Percentiles rank a stretch among this genome's conserved stretches.
phyloP scores from a whole-genome alignment of 768 basidiomycete species.

The Boletus subcaerulescens region DNA sequence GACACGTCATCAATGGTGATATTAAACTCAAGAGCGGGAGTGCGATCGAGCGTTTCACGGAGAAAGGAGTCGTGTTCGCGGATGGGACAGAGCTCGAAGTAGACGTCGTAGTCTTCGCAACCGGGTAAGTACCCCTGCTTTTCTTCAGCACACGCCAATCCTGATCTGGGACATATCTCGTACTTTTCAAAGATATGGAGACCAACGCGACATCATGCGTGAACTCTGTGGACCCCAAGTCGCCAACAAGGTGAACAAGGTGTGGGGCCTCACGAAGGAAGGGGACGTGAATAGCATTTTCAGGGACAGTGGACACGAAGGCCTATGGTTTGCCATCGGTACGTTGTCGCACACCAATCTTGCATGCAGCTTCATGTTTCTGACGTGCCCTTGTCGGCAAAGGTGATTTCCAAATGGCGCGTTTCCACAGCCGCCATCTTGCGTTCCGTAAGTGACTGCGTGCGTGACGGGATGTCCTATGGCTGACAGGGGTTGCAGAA shows the following conservation, averaged over 20 bases:
- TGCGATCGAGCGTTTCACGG: slow-evolving; percentile 29
- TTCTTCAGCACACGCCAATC: too few relatives aligned
- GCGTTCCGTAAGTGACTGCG: slow-evolving; percentile 26
- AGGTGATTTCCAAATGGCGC: slow-evolving; percentile 25
- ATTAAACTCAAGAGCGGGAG: slow-evolving; percentile 51
- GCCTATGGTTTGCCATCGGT: slow-evolving; percentile 33
- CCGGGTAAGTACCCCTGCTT: slow-evolving; percentile 18
- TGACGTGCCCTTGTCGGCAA: neutral
- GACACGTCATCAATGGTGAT: slow-evolving; percentile 43
- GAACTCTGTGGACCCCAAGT: slow-evolving; percentile 47
- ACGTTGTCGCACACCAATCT: neutral
- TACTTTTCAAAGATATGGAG: slow-evolving; percentile 40
- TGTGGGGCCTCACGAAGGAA: slow-evolving; percentile 66
- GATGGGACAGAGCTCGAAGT: slow-evolving; percentile 26
- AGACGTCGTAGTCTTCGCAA: slow-evolving; percentile 35
- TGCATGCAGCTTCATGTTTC: neutral
- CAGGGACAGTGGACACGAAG: slow-evolving; percentile 34
- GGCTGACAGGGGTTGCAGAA: slow-evolving; percentile 15
- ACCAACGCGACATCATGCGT: slow-evolving; percentile 38
- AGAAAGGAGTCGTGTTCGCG: slow-evolving; percentile 23
- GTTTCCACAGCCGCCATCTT: slow-evolving; percentile 31
- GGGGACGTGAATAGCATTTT: slow-evolving; percentile 50
- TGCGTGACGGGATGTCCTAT: neutral
- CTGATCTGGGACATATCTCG: too few relatives aligned
- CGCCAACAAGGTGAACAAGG: slow-evolving; percentile 41